A percentile compares a stretch with the other conserved stretches of the same genome.
phyloP scores from a whole-genome alignment of 768 basidiomycete species.

The Kwoniella pini region DNA sequence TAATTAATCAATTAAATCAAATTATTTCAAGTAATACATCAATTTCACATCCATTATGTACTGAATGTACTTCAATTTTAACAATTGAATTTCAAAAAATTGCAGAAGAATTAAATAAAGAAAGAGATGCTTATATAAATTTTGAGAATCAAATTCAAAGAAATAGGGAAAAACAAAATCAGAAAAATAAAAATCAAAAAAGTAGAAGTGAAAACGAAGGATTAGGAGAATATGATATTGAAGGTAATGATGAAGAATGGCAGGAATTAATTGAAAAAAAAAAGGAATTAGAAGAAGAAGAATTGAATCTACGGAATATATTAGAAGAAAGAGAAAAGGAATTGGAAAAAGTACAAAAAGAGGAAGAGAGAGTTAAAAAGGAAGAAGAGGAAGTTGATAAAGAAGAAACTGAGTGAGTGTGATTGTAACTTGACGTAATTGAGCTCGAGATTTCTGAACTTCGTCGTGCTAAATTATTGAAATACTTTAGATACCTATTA shows the following conservation, averaged over 20 bases:
- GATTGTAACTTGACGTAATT: neutral
- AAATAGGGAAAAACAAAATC: slow-evolving; percentile 64
- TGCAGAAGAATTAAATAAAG: slow-evolving; percentile 85
- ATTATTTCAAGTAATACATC: slow-evolving; percentile 52
- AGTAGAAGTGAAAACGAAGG: slow-evolving; percentile 66
- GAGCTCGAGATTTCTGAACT: slow-evolving; percentile 33
- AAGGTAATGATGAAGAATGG: slow-evolving; percentile 44
- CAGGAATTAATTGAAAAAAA: slow-evolving; percentile 62
- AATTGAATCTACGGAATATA: slow-evolving; percentile 70
- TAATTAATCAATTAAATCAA: slow-evolving; percentile 41
- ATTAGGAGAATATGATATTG: slow-evolving; percentile 37
- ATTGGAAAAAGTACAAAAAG: slow-evolving; percentile 73
- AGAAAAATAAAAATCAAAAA: slow-evolving; percentile 21
- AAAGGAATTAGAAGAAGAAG: slow-evolving; percentile 73
- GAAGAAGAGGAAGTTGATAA: slow-evolving; percentile 72
- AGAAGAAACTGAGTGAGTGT: slow-evolving; percentile 46
- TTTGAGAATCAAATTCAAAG: slow-evolving; percentile 85
- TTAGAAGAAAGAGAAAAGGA: slow-evolving; percentile 70
- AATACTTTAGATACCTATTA: slow-evolving; percentile 34
- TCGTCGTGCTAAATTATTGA: slow-evolving; percentile 52
- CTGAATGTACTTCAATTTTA: slow-evolving; percentile 85
- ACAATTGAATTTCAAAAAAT: slow-evolving; percentile 73
- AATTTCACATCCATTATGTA: slow-evolving; percentile 90
- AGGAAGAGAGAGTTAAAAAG: slow-evolving; percentile 77
- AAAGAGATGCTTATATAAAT: slow-evolving; percentile 87